phyloP scores from a whole-genome alignment of 2,329 filamentous ascomycete genomes.

The Talaromyces sp. region DNA sequence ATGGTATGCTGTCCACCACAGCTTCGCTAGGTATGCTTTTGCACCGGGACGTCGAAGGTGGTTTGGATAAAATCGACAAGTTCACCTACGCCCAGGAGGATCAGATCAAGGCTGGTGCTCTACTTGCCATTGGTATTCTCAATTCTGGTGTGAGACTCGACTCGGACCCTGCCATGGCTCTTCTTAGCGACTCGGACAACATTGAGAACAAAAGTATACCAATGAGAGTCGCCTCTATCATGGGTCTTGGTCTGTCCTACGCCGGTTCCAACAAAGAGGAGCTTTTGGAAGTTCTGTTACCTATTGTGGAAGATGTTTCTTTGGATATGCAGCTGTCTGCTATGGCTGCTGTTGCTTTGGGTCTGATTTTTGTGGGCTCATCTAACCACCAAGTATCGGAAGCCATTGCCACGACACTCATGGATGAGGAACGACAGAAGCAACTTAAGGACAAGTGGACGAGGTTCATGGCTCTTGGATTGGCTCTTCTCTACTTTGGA shows the following conservation, averaged over 20 bases:
- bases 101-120: conserved; percentile 82
- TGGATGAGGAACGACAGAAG: conserved; percentile 85
- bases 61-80: conserved; percentile 88
- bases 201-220: conserved; percentile 71
- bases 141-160: conserved; percentile 88
- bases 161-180: conserved; percentile 80
- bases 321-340: conserved; percentile 93
- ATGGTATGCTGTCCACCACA: conserved; percentile 94
- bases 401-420: conserved; percentile 82
- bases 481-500: conserved; percentile 91
- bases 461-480: conserved; percentile 86
- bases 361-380: conserved; percentile 87
- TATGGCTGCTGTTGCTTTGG: conserved; percentile 87
- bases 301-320: conserved; percentile 76
- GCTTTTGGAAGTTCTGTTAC: conserved; percentile 75
- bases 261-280: conserved; percentile 91
- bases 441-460: conserved; percentile 98
- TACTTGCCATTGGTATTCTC: conserved; percentile 91
- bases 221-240: conserved; percentile 78
- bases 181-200: conserved; percentile 74
- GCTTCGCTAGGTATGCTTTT: conserved; percentile 88
- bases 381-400: conserved; percentile 87
- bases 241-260: conserved; percentile 92
- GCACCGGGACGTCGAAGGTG: conserved; percentile 89
- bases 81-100: conserved; percentile 82